These are phyloP conservation scores for Exophiala dermatitidis DNA, from an alignment of 2,329 filamentous ascomycete genomes.

Conservation along the genomic window DNA sequence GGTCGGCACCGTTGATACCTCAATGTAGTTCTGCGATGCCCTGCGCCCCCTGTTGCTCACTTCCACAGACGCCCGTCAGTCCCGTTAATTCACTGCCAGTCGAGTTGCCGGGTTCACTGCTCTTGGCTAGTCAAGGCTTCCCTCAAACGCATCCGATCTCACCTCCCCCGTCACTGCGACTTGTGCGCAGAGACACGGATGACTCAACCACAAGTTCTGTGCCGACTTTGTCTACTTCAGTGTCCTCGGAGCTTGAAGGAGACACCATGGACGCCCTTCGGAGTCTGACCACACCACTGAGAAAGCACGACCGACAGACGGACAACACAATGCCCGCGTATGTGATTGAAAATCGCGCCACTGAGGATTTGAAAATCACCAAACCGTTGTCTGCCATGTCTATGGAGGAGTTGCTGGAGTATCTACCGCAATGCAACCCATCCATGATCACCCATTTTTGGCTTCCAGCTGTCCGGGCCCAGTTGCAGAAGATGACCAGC, in stretches of 20 bases:
- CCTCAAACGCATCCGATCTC: constrained; percentile 19
- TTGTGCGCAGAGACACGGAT: constrained; percentile 12
- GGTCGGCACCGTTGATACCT: constrained; percentile 3
- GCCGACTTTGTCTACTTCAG: constrained; percentile 11
- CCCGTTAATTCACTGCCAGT: constrained; percentile 8
- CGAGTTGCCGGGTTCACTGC: constrained; percentile 20
- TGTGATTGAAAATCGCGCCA: constrained; percentile 8
- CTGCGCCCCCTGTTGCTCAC: constrained; percentile 1
- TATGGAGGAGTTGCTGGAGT: constrained; percentile 19
- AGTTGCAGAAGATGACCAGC: constrained; percentile 12
- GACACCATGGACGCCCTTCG: constrained; percentile 17
- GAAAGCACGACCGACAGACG: constrained; percentile 17
- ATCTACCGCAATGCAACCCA: constrained; percentile 8
- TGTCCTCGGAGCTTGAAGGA: constrained; percentile 7
- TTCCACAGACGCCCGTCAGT: constrained; percentile 12
- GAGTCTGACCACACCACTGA: constrained; percentile 12
- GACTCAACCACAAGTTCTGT: constrained; percentile 12
- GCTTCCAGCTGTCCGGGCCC: constrained; percentile 18
- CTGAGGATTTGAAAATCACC: constrained; percentile 7
- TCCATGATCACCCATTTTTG: constrained; percentile 12
- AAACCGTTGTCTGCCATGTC: constrained; percentile 20
- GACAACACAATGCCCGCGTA: constrained; percentile 11
- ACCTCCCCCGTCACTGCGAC: constrained; percentile 17
- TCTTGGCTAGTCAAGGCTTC: constrained; percentile 19
- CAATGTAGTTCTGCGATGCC: constrained; percentile 11